Conservation (phyloP, 2,329 filamentous ascomycete genomes). For the Lachnellula hyalina region DNA sequence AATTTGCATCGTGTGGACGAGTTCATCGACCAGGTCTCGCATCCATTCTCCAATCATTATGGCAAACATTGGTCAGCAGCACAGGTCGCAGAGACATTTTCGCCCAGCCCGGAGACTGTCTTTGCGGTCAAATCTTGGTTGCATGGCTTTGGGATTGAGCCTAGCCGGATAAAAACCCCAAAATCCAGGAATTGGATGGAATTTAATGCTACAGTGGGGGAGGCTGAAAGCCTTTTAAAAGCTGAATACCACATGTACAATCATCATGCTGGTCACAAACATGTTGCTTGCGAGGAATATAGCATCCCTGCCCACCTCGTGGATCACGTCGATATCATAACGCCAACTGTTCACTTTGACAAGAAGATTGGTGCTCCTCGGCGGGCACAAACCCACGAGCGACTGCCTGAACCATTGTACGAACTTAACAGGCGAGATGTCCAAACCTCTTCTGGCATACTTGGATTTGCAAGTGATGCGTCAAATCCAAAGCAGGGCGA, state of each 20-base stretch:
- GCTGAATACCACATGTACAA: conserved; percentile 48
- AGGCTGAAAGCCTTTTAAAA: conserved; percentile 48
- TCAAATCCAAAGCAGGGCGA: conserved; percentile 25
- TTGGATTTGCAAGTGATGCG: conserved; percentile 27
- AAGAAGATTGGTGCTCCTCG: conserved; percentile 14
- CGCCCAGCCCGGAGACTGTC: conserved; percentile 39
- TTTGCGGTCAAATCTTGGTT: conserved; percentile 50
- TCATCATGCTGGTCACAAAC: conserved; percentile 44
- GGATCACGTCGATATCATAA: conserved; percentile 30
- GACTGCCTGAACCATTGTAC: conserved; percentile 30
- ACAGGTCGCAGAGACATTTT: conserved; percentile 40
- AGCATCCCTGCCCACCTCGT: conserved; percentile 27
- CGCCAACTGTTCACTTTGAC: conserved; percentile 32
- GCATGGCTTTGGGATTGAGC: conserved; percentile 44
- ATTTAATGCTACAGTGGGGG: conserved; percentile 31
- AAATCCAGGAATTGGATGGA: conserved; percentile 23
- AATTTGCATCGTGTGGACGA: conserved; percentile 43
- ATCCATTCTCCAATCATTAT: conserved; percentile 41
- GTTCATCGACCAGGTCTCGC: conserved; percentile 38
- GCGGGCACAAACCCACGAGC: conserved; percentile 33
- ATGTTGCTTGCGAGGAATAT: conserved; percentile 30
- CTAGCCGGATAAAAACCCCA: conserved; percentile 43
- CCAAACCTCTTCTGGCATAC: conserved; percentile 12
- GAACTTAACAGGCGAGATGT: conserved; percentile 14
- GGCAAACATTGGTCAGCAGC: conserved; percentile 43